Percentiles rank a stretch among this genome's conserved stretches.
Evolutionary conservation across 768 basidiomycete genomes (phyloP).

Genomic region (Boletus fagicola): DNA sequence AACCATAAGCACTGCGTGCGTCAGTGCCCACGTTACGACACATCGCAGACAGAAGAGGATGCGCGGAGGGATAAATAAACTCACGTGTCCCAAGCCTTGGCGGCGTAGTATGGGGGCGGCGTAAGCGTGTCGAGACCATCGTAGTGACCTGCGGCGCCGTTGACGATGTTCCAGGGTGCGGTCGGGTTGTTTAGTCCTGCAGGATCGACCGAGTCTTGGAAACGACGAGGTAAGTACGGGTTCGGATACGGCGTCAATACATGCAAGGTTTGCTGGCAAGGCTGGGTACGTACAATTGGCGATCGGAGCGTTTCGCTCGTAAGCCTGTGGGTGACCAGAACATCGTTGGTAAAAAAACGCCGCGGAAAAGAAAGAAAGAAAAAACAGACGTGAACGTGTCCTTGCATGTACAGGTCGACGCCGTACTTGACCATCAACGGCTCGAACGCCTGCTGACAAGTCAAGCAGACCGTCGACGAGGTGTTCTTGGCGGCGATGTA

Average conservation of each 20-base stretch:
- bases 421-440: conserved; percentile 33
- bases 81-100: conserved; percentile 12
- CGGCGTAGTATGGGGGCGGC: conserved; percentile 1
- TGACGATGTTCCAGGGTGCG: conserved; percentile 30
- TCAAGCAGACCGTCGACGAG: conserved; percentile 10
- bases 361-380: too few relatives aligned
- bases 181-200: conserved; percentile 25
- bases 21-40: neutral
- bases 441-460: conserved; percentile 29
- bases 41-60: neutral
- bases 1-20: conserved; percentile 23
- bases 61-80: neutral
- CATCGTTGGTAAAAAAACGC: neutral
- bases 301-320: conserved; percentile 29
- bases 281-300: conserved; percentile 21
- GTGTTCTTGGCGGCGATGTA: conserved; percentile 13
- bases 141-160: conserved; percentile 29
- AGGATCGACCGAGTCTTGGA: conserved; percentile 22
- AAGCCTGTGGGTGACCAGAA: conserved; percentile 7
- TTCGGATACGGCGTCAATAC: neutral
- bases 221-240: too few relatives aligned
- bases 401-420: conserved; percentile 31
- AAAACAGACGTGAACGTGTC: conserved; percentile 24
- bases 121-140: conserved; percentile 25
- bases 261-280: too few relatives aligned